These are phyloP conservation scores for Tetradesmus obliquus DNA, from an alignment of 139 green algal genomes.

Conservation along the genomic window DNA sequence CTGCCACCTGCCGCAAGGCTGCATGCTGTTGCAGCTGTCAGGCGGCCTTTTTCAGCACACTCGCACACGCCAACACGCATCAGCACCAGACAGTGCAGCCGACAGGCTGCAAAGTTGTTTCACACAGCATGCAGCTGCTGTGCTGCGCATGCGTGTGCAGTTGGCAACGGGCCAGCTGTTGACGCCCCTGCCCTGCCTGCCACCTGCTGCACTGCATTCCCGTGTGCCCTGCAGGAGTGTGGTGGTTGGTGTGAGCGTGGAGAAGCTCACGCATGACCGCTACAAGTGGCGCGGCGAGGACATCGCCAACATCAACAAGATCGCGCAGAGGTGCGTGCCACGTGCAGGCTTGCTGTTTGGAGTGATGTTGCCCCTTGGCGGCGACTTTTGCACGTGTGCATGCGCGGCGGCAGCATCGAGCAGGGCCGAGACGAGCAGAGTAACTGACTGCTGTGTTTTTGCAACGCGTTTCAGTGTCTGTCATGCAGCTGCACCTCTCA, in stretches of 20 bases:
- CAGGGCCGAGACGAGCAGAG: too few relatives aligned
- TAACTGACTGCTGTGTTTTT: too few relatives aligned
- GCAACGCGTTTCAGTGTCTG: too few relatives aligned
- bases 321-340: constrained; percentile 46
- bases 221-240: constrained; percentile 45
- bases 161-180: neutral
- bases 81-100: neutral
- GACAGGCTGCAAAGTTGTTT: neutral
- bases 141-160: neutral
- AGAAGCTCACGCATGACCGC: constrained; percentile 44
- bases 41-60: neutral
- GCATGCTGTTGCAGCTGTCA: neutral
- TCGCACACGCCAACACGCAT: too few relatives aligned
- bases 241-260: constrained; percentile 53
- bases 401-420: neutral
- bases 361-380: neutral
- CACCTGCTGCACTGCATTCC: neutral
- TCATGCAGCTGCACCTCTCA: too few relatives aligned
- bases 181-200: neutral
- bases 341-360: neutral
- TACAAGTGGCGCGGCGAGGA: constrained; percentile 49
- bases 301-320: constrained; percentile 59
- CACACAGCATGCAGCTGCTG: neutral
- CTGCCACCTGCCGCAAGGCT: neutral
- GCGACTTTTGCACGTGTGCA: too few relatives aligned